These are phyloP conservation scores for Boletus insuetus DNA, from an alignment of 768 basidiomycete genomes.

Conservation along the genomic window DNA sequence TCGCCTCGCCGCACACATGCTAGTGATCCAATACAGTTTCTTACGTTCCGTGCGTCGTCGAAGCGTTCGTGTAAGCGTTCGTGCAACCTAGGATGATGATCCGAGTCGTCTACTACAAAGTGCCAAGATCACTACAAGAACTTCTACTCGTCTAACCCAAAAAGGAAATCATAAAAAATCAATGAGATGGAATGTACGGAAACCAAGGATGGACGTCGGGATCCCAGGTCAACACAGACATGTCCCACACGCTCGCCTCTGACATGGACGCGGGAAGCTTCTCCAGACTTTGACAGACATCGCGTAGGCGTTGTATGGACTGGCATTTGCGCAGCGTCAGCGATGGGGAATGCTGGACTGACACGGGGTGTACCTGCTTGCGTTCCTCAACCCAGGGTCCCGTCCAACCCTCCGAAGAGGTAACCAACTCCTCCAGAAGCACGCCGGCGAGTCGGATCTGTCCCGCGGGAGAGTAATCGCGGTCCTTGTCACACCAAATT, in stretches of 20 bases:
- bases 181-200: slow-evolving; percentile 31
- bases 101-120: no score
- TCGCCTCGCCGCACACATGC: slow-evolving; percentile 25
- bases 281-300: slow-evolving; percentile 37
- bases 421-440: slow-evolving; percentile 35
- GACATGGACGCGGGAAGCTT: slow-evolving; percentile 37
- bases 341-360: neutral
- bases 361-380: slow-evolving; percentile 34
- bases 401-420: slow-evolving; percentile 38
- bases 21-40: no score
- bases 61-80: no score
- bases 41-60: no score
- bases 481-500: slow-evolving; percentile 28
- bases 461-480: slow-evolving; percentile 39
- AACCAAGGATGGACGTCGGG: slow-evolving; percentile 51
- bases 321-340: slow-evolving; percentile 17
- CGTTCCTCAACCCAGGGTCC: slow-evolving; percentile 49
- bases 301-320: slow-evolving; percentile 40
- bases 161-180: neutral
- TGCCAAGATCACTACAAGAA: no score
- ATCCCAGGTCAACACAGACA: slow-evolving; percentile 46
- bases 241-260: slow-evolving; percentile 38
- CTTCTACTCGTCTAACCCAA: neutral
- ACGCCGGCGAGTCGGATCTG: slow-evolving; percentile 43
- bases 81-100: no score